Evolutionary conservation across 2,329 filamentous ascomycete genomes (phyloP), one percentile per base, ranked within the genome.

Genomic region (Cladosporium sp.): DNA sequence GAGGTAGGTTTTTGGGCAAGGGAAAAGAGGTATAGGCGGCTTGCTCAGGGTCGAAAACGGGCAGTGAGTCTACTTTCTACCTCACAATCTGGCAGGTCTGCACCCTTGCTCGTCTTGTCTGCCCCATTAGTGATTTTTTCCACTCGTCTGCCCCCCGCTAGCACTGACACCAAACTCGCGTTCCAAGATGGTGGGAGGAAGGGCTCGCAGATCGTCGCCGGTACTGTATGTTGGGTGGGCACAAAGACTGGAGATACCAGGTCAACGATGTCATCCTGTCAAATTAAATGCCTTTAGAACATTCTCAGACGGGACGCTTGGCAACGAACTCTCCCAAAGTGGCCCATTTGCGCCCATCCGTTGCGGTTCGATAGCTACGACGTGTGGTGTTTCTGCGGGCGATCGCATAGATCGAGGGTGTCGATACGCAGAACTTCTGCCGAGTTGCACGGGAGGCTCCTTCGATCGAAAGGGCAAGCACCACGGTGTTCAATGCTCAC

Each of bases 181-280:
- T 15, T 29, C 32, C 43, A 25, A 18, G 18, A 30, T 25, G n/a
- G 32, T n/a, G 32, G 15, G 13, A 16, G 6, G 19, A 39, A 33
- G 35, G 33, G 19, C 22, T 18, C 19, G 43, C 35, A 32, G 36
- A 48, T 40, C 36, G 16, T 25, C 29, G 13, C 29, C 45, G 45
- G 36, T 25, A 25, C 39, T 20, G 36, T 16, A 33, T 35, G 36
- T 12, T 36, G 27, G 35, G 45, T 48, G 45, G 13, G 27, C 25
- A 25, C 45, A 47, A 19, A 48, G 0, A 22, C 29, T 38, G 36
- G 45, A 16, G 35, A 39, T 48, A 27, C 13, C 7, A 39, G 45
- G 36, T 39, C 36, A 15, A 33, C 45, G 13, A 48, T 48, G 45
- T 48, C 45, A 48, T 48, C n/a, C 45, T 40, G 25, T 32, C 45